phyloP scores from a whole-genome alignment of 768 basidiomycete genomes.

The Galerina sulciceps region DNA sequence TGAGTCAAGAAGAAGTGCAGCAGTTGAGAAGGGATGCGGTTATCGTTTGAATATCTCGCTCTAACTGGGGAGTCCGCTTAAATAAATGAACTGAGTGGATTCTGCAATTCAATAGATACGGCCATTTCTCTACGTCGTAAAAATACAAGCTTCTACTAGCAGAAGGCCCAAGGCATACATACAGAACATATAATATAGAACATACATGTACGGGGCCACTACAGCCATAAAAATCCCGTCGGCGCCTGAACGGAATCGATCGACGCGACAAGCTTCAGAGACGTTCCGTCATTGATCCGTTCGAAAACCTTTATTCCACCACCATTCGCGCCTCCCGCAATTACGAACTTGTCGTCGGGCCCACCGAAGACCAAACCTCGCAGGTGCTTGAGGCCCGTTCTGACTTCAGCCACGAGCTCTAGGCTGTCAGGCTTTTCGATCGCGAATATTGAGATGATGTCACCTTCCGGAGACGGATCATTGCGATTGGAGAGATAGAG shows the following conservation, averaged over 20 bases:
- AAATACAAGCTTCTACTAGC: too few species aligned
- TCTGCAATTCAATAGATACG: too few species aligned
- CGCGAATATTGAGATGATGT: conserved; percentile 73
- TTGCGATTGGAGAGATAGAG: conserved; percentile 80
- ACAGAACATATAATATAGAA: not conserved
- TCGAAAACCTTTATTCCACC: conserved; percentile 77
- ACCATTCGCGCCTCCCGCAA: conserved; percentile 66
- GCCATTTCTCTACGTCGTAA: too few species aligned
- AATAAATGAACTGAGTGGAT: too few species aligned
- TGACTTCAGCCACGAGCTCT: conserved; percentile 61
- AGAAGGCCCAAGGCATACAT: too few species aligned
- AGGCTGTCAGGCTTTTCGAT: conserved; percentile 48
- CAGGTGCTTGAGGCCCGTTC: conserved; percentile 71
- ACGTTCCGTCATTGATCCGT: conserved; percentile 60
- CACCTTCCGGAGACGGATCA: conserved; percentile 69
- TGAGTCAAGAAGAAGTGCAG: conserved; percentile 39
- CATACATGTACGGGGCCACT: not conserved
- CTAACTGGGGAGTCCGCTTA: too few species aligned
- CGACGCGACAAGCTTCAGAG: conserved; percentile 54
- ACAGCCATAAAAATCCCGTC: conserved; percentile 63
- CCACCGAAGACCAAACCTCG: conserved; percentile 75
- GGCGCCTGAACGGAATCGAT: conserved; percentile 47
- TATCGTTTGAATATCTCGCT: conserved; percentile 35
- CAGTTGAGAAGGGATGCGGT: conserved; percentile 44
- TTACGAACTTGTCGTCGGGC: conserved; percentile 58